Evolutionary conservation across 257 asterid genomes (phyloP), one percentile per base, ranked within the genome.

Genomic region (Nyctanthes arbortristis): DNA sequence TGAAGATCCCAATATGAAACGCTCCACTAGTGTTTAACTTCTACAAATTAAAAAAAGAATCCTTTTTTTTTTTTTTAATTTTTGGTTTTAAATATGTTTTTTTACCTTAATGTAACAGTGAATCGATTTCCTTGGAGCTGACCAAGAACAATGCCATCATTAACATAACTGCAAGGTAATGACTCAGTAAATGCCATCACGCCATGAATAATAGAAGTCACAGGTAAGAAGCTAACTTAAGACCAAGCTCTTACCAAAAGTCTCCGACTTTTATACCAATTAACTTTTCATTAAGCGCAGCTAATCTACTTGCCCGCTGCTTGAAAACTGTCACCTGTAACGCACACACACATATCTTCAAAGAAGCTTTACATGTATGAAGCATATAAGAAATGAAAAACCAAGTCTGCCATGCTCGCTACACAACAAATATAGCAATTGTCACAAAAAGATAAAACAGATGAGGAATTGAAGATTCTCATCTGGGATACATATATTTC

Each of bases 81-180:
- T n/a, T n/a, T n/a, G n/a, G n/a, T n/a, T n/a, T n/a, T n/a, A n/a
- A n/a, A n/a, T n/a, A 37, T 31, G 36, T 52, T 33, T 55, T n/a
- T 75, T 52, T 77, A 90, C 98, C 98, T 82, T 68, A 93, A 84
- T 64, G 95, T 90, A 59, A 93, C 77, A 29, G 97, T 93, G 79
- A 93, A 93, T 67, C 79, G 92, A 82, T 93, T 93, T 68, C 98
- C 98, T 72, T 85, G 86, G 52, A 93, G 96, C 82, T 89, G 89
- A 73, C 99, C 99, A 70, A 93, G 93, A 76, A 84, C 85, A 70
- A 93, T 96, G 63, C 95, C 99, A 30, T 89, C 97, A 58, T 86
- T 71, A 70, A 91, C 97, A 83, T 93, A 79, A 89, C 98, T 90
- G 88, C 66, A 77, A 45, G 62, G 35, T 14, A 75, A 57, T 54